Evolutionary conservation across 73 alveolate genomes (phyloP).

Genomic region (Breviolum minutum): DNA sequence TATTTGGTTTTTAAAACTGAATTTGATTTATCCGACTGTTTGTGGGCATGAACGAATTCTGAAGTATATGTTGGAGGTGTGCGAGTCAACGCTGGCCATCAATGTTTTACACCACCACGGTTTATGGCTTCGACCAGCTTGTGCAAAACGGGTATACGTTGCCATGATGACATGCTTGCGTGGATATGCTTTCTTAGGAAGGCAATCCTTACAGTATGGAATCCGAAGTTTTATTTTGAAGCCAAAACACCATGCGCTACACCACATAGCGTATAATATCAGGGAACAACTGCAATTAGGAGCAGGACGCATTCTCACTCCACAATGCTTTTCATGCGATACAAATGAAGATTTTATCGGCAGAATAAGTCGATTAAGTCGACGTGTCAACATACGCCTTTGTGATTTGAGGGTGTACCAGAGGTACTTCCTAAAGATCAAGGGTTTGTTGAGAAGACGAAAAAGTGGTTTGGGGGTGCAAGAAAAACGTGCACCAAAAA

Average conservation of each 20-base stretch:
- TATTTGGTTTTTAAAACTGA: not conserved
- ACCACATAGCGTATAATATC: not conserved
- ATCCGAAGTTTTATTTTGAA: not conserved
- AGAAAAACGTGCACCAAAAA: not conserved
- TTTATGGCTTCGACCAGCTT: not conserved
- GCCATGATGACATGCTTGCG: not conserved
- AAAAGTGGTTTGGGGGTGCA: not conserved
- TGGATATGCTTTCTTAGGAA: not conserved
- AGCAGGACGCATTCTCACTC: not conserved
- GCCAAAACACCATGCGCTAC: constrained; percentile 15
- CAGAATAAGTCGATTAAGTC: not conserved
- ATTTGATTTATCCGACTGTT: not conserved
- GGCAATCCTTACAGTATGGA: not conserved
- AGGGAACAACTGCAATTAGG: not conserved
- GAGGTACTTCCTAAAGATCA: not conserved
- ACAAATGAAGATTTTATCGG: not conserved
- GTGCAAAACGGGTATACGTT: not conserved
- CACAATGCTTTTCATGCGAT: not conserved
- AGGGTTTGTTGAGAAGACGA: not conserved
- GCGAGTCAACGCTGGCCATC: not conserved
- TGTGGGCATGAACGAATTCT: not conserved
- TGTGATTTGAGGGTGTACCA: not conserved
- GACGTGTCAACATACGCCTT: not conserved
- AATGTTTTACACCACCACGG: not conserved
- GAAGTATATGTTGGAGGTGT: not conserved